These are phyloP conservation scores for Diaporthe velutina DNA, from an alignment of 2,329 filamentous ascomycete genomes.

Conservation along the genomic window DNA sequence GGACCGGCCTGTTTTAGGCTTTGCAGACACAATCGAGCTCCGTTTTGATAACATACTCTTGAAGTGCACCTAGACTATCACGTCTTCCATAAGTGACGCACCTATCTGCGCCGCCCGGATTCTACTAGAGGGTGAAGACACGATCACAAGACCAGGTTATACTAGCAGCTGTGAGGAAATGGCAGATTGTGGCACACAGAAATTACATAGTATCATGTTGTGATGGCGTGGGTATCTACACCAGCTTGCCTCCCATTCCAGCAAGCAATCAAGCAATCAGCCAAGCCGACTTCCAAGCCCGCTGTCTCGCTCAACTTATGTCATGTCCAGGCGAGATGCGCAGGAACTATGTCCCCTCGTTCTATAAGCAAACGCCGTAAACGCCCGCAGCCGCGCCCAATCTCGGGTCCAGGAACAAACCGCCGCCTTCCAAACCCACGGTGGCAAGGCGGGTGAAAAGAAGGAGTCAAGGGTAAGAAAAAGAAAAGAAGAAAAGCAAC, in stretches of 20 bases:
- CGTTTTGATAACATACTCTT: background rate
- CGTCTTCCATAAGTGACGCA: background rate
- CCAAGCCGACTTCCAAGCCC: background rate
- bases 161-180: background rate
- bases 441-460: background rate
- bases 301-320: background rate
- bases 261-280: background rate
- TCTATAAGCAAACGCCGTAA: conserved; percentile 15
- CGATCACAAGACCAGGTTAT: background rate
- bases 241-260: background rate
- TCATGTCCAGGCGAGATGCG: conserved; percentile 1
- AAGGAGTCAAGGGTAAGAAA: background rate
- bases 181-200: background rate
- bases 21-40: conserved; percentile 21
- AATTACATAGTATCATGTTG: conserved; percentile 1
- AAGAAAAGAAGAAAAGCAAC: background rate
- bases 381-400: background rate
- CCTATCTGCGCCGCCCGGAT: background rate
- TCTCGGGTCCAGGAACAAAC: background rate
- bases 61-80: background rate
- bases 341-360: background rate
- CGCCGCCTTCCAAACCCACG: background rate
- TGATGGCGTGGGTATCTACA: conserved; percentile 27
- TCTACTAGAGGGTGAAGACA: background rate
- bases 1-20: conserved; percentile 15